phyloP scores from a whole-genome alignment of 75 land plant genomes.

The Selaginella moellendorffii region DNA sequence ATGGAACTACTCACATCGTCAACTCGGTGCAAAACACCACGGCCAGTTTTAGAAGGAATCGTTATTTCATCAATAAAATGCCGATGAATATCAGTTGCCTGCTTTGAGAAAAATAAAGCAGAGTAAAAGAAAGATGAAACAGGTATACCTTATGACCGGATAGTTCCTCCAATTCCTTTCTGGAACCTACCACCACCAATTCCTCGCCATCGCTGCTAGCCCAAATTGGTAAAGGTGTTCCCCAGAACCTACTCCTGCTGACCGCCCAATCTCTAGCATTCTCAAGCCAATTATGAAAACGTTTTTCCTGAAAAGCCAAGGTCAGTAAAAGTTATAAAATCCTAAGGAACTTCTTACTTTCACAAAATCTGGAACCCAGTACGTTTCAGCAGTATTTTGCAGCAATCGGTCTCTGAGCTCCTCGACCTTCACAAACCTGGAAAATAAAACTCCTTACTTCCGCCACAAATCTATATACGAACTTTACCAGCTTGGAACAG shows the following conservation, averaged over 20 bases:
- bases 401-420: slow-evolving; percentile 64
- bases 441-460: no score
- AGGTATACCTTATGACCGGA: slow-evolving; percentile 94
- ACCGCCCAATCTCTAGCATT: slow-evolving; percentile 99
- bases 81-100: slow-evolving; percentile 90
- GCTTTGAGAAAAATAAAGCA: not conserved
- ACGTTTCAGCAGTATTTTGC: slow-evolving; percentile 70
- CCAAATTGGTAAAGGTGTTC: slow-evolving; percentile 96
- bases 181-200: slow-evolving; percentile 63
- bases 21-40: slow-evolving; percentile 76
- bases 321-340: not conserved
- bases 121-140: no score
- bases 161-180: slow-evolving; percentile 66
- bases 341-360: slow-evolving; percentile 40
- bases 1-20: slow-evolving; percentile 58
- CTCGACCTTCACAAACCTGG: slow-evolving; percentile 92
- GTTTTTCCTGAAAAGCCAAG: slow-evolving; percentile 53
- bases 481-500: slow-evolving; percentile 98
- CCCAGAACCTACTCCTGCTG: slow-evolving; percentile 97
- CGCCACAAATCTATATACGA: no score
- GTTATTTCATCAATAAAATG: slow-evolving; percentile 88
- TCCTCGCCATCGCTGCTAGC: slow-evolving; percentile 85
- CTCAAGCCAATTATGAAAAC: slow-evolving; percentile 98
- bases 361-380: slow-evolving; percentile 96
- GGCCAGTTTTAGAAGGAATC: slow-evolving; percentile 81